Base-by-base conservation (phyloP, 805 yeast species). In the Lipomyces orientalis region DNA sequence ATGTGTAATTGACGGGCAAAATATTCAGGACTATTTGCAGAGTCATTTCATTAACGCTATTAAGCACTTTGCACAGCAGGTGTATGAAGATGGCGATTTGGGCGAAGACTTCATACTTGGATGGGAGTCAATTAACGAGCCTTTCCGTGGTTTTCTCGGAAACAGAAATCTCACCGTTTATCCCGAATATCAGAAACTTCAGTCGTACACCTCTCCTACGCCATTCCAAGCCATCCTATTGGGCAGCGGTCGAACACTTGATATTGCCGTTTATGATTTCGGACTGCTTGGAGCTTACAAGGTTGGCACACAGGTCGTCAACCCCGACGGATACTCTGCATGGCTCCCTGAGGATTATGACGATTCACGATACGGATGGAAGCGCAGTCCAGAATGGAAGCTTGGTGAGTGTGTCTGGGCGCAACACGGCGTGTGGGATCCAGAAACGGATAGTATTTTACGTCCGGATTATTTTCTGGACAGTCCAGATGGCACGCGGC, bases 81-180 rank as follows among this genome's bases (percentile, higher is more conserved):
- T 88, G 8, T 77, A 78, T 52, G 74, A 73, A 7, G 83, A 82
- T 0, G 87, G 88, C 0, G 80, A 81, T 10, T 74, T 87, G 56
- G 80, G 81, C 35, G 78, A 80, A n/a, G 85, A 86, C 16, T 82
- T 87, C n/a, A 77, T 91, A 1, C 69, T 90, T n/a, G 98, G 97
- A 1, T 81, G 91, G 65, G 98, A 93, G 78, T 84, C 90, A 60
- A 77, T 93, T 80, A 93, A 93, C 76, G 98, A 93, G 76, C 97
- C 97, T 6, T 89, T 86, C 73, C 76, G 81, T 61, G 98, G 98
- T 0, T 83, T 88, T 62, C 82, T 89, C 54, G 97, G 95, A 0
- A 83, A 83, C 60, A 78, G 79, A 2, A 83, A 90, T 75, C 77
- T 93, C 37, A 81, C 81, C 9, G 73, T 72, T 1, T 75, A 88